Percentiles rank a stretch among this genome's conserved stretches.
Conservation (phyloP, 495 filamentous ascomycete species). For the Amphirosellinia nigrospora region DNA sequence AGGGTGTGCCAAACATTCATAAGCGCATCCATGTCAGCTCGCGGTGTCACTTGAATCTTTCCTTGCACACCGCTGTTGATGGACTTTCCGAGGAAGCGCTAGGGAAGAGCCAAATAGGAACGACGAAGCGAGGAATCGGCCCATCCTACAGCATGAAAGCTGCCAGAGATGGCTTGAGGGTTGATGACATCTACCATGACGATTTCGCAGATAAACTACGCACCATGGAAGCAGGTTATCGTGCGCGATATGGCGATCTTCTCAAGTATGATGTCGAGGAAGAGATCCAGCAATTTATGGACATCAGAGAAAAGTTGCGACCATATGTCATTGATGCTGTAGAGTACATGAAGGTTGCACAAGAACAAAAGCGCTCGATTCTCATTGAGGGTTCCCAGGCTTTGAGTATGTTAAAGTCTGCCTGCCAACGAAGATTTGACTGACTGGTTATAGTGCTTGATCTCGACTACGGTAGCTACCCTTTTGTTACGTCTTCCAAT, state of each 20-base stretch:
- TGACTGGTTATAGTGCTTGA: conserved; percentile 45
- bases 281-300: conserved; percentile 68
- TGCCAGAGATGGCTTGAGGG: conserved; percentile 71
- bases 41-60: conserved; percentile 81
- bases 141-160: conserved; percentile 86
- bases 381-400: conserved; percentile 88
- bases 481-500: conserved; percentile 82
- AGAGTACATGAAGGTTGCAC: conserved; percentile 59
- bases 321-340: conserved; percentile 74
- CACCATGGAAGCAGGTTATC: conserved; percentile 66
- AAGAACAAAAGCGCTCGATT: conserved; percentile 65
- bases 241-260: conserved; percentile 76
- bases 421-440: conserved; percentile 2
- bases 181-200: conserved; percentile 76
- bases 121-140: conserved; percentile 70
- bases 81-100: conserved; percentile 81
- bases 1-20: conserved; percentile 71
- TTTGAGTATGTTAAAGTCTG: conserved; percentile 53
- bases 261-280: conserved; percentile 78
- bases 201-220: conserved; percentile 76
- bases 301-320: conserved; percentile 67
- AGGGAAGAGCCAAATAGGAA: conserved; percentile 61
- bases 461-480: conserved; percentile 70
- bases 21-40: conserved; percentile 78
- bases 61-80: conserved; percentile 81